Evolutionary conservation across 2,329 filamentous ascomycete genomes (phyloP), one percentile per base, ranked within the genome.

Genomic region (Bipolaris zeicola): DNA sequence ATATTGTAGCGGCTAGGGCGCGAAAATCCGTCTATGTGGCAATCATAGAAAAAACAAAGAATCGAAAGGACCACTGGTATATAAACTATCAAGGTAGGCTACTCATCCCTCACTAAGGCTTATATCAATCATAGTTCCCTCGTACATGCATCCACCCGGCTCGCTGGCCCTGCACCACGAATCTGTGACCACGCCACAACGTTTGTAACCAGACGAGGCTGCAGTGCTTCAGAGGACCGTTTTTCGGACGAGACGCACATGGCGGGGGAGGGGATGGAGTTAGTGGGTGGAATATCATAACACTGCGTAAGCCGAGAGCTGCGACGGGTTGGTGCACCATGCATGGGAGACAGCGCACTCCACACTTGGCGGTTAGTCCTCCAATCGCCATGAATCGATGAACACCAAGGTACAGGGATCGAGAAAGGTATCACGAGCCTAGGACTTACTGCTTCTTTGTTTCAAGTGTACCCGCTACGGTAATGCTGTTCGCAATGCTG

Each of bases 281-380:
- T 54, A 67, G 39, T 63, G 65, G 62, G 46, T 38, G 44, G 42
- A 52, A 60, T 28, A 26, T 43, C 47, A 45, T 51, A 53, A 52
- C 54, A 57, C 39, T 61, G 64, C 58, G 55, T 62, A 55, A 62
- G 50, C 60, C 55, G 65, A 49, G 54, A 60, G 52, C 43, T 50
- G 44, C 31, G 46, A 57, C 41, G 42, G 52, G 52, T 42, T 47
- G 50, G 52, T 61, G 66, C 58, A 60, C 57, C 52, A 58, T 50
- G 66, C 62, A 60, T 59, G 57, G 55, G 57, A 58, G 62, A 66
- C 69, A 72, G 66, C 69, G 58, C 71, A 74, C 65, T 71, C 61
- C 65, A 61, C 60, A 70, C 69, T 68, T 66, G 60, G 66, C 67
- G 49, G 34, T 52, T 52, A 43, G 49, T 49, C 45, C 49, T 44